phyloP scores from a whole-genome alignment of 1,284 basidiomycete species.

The Coriolopsis trogii region DNA sequence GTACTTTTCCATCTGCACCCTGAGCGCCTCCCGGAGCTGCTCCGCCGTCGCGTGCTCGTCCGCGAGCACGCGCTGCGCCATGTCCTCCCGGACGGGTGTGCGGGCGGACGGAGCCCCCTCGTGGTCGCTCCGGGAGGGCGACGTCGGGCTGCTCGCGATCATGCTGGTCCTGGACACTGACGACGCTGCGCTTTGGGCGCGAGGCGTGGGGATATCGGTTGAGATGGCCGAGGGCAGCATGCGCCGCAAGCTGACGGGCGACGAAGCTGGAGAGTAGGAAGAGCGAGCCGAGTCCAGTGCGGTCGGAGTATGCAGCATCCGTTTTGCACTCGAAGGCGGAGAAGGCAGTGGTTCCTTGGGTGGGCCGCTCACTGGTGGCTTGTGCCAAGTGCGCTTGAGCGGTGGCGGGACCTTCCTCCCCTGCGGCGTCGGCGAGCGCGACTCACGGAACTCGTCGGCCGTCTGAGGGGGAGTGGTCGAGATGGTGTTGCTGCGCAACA shows the following conservation, averaged over 20 bases:
- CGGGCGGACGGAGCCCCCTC: slow-evolving; percentile 4
- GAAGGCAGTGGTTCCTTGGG: slow-evolving; percentile 28
- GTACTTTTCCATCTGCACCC: slow-evolving; percentile 37
- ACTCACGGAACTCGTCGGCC: not conserved
- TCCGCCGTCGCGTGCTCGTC: slow-evolving; percentile 23
- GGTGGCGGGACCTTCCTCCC: slow-evolving; percentile 21
- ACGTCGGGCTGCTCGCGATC: slow-evolving; percentile 13
- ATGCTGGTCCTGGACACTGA: not conserved
- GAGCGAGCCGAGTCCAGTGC: slow-evolving; percentile 1
- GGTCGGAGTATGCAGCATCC: slow-evolving; percentile 10
- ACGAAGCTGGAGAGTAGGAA: not conserved
- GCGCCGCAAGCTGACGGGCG: slow-evolving; percentile 3
- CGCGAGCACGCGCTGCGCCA: slow-evolving; percentile 9
- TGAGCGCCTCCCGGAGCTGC: slow-evolving; percentile 38
- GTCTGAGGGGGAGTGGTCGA: not conserved
- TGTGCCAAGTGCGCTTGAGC: slow-evolving; percentile 23
- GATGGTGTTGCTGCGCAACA: slow-evolving; percentile 14
- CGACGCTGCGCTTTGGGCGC: slow-evolving; percentile 8
- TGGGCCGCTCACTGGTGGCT: slow-evolving; percentile 19
- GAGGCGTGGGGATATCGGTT: slow-evolving; percentile 17
- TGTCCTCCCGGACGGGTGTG: slow-evolving; percentile 14
- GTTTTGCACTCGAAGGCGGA: slow-evolving; percentile 14
- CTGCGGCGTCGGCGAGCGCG: slow-evolving; percentile 4
- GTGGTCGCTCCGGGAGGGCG: slow-evolving; percentile 12
- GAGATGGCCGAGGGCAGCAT: slow-evolving; percentile 8